Conservation (phyloP, 2,329 filamentous ascomycete species). For the Aspergillus fischeri region DNA sequence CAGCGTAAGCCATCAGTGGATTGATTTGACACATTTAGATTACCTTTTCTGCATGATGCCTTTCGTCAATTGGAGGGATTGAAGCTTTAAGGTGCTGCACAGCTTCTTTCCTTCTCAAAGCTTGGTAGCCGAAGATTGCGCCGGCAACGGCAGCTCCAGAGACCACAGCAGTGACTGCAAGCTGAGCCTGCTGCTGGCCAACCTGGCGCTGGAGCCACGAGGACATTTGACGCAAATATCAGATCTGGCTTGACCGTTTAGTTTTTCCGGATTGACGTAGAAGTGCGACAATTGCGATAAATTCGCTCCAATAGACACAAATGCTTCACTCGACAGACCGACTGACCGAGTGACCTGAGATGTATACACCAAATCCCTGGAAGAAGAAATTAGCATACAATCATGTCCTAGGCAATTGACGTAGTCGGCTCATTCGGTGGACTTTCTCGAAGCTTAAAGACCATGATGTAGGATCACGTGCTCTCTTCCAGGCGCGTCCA, state of each 20-base stretch:
- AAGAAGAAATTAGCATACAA: neutral
- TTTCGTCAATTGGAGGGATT: constrained; percentile 53
- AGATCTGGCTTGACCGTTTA: neutral
- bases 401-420: neutral
- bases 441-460: neutral
- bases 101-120: constrained; percentile 51
- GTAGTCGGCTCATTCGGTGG: neutral
- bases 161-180: constrained; percentile 41
- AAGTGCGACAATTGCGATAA: neutral
- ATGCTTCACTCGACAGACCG: neutral
- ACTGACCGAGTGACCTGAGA: neutral
- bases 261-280: neutral
- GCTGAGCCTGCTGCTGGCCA: constrained; percentile 39
- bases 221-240: constrained; percentile 31
- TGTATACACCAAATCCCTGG: neutral
- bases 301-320: neutral
- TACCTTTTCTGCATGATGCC: constrained; percentile 50
- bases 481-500: neutral
- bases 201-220: constrained; percentile 43
- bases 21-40: neutral
- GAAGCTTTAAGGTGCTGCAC: constrained; percentile 58
- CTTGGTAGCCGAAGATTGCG: constrained; percentile 56
- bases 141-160: constrained; percentile 44
- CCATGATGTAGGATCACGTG: neutral
- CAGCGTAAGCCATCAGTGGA: neutral